These are phyloP conservation scores for Rubroshorea leprosula DNA, from an alignment of 345 rosid genomes.

Conservation along the genomic window DNA sequence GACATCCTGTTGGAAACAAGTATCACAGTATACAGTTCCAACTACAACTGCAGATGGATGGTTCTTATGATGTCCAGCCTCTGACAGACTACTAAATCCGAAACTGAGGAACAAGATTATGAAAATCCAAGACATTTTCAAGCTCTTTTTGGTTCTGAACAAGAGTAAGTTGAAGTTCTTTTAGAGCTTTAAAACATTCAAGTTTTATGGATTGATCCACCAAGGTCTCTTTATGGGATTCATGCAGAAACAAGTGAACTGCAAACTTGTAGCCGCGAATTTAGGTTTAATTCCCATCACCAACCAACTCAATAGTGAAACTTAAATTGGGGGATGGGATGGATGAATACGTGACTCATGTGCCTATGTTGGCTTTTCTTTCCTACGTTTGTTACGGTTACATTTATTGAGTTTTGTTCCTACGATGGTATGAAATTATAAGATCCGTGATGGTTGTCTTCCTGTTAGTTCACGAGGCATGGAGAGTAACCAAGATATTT, in stretches of 20 bases:
- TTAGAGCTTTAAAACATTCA: neutral
- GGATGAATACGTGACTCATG: too few species aligned
- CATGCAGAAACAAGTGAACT: constrained; percentile 39
- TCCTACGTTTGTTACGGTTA: neutral
- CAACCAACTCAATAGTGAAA: constrained; percentile 27
- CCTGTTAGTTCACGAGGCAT: neutral
- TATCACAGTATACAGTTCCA: constrained; percentile 88
- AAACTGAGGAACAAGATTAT: constrained; percentile 23
- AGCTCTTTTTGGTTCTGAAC: neutral
- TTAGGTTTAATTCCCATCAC: constrained; percentile 18
- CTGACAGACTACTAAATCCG: constrained; percentile 17
- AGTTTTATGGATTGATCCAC: neutral
- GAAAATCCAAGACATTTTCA: constrained; percentile 35
- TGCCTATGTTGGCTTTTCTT: too few species aligned
- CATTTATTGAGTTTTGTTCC: constrained; percentile 27
- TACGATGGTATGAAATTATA: too few species aligned
- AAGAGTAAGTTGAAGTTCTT: too few species aligned
- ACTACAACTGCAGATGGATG: constrained; percentile 60
- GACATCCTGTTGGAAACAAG: constrained; percentile 59
- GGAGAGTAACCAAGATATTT: neutral
- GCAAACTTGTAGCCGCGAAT: constrained; percentile 38
- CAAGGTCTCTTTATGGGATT: constrained; percentile 21
- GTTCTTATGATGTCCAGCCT: constrained; percentile 22
- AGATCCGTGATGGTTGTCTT: constrained; percentile 14
- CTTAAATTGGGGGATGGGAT: constrained; percentile 12